Evolutionary conservation across 257 asterid species (phyloP).

Genomic region (Voacanga thouarsii): DNA sequence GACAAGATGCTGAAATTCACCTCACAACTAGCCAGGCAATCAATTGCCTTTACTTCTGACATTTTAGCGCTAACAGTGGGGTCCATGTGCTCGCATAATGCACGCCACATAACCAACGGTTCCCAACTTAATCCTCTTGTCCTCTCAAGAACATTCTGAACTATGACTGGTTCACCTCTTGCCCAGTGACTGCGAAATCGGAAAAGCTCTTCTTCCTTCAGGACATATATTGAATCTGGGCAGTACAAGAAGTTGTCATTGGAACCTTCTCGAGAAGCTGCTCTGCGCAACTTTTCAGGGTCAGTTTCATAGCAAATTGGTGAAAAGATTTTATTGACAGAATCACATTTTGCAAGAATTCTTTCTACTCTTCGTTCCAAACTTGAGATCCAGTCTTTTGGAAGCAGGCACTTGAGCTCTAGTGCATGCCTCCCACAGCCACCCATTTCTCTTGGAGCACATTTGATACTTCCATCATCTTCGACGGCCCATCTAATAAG

Average conservation of each 20-base stretch:
- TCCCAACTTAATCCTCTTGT: conserved; percentile 91
- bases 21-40: conserved; percentile 90
- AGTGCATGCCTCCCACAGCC: conserved; percentile 67
- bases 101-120: conserved; percentile 97
- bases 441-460: conserved; percentile 73
- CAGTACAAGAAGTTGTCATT: conserved; percentile 54
- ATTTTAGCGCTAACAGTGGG: conserved; percentile 36
- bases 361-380: conserved; percentile 48
- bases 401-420: conserved; percentile 81
- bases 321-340: conserved; percentile 15
- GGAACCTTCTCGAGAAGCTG: conserved; percentile 47
- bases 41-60: conserved; percentile 76
- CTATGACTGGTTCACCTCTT: conserved; percentile 86
- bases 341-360: conserved; percentile 26
- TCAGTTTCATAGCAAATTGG: conserved; percentile 21
- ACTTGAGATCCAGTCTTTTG: conserved; percentile 56
- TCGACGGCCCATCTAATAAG: conserved; percentile 37
- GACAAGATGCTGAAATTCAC: conserved; percentile 33
- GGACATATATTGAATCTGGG: conserved; percentile 48
- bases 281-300: conserved; percentile 34
- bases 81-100: conserved; percentile 57
- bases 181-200: conserved; percentile 79
- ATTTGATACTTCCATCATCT: conserved; percentile 39
- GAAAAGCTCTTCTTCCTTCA: conserved; percentile 47
- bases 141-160: conserved; percentile 63